Percentiles rank a stretch among this genome's conserved stretches.
Evolutionary conservation across 768 basidiomycete species (phyloP).

Genomic region (Lentinula lateritia): DNA sequence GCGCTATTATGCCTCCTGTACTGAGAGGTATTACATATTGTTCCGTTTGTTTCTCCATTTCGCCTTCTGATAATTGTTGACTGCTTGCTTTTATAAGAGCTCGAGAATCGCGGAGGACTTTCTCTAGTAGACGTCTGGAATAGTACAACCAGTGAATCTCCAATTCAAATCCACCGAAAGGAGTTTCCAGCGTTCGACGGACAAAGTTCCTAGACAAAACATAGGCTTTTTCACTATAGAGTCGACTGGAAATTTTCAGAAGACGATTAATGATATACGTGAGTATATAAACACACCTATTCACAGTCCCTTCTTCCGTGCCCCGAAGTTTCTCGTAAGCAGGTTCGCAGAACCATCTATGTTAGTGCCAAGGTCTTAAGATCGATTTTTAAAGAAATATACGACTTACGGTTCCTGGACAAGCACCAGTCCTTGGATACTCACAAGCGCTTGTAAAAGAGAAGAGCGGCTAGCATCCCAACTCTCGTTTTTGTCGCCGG

Average conservation of each 20-base stretch:
- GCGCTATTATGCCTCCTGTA: slow-evolving; percentile 70
- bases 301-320: slow-evolving; percentile 84
- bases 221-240: slow-evolving; percentile 92
- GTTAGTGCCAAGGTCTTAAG: not conserved
- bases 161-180: slow-evolving; percentile 60
- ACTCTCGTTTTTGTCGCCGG: slow-evolving; percentile 80
- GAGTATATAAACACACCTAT: slow-evolving; percentile 40
- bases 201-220: slow-evolving; percentile 88
- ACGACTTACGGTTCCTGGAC: slow-evolving; percentile 83
- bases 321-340: slow-evolving; percentile 90
- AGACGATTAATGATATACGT: too few species aligned
- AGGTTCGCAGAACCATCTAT: slow-evolving; percentile 87
- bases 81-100: slow-evolving; percentile 67
- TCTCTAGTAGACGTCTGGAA: slow-evolving; percentile 54
- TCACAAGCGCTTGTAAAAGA: slow-evolving; percentile 86
- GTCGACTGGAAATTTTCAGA: slow-evolving; percentile 45
- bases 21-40: slow-evolving; percentile 69
- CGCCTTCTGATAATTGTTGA: slow-evolving; percentile 19
- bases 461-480: slow-evolving; percentile 86
- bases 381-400: not conserved
- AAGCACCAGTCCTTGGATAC: slow-evolving; percentile 89
- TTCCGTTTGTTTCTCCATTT: slow-evolving; percentile 21
- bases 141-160: slow-evolving; percentile 78
- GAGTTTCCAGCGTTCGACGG: slow-evolving; percentile 80
- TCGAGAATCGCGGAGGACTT: slow-evolving; percentile 61